Percentiles rank a stretch among this genome's conserved stretches.
Evolutionary conservation across 306 rosid species (phyloP).

Genomic region (Dicorynia guianensis): DNA sequence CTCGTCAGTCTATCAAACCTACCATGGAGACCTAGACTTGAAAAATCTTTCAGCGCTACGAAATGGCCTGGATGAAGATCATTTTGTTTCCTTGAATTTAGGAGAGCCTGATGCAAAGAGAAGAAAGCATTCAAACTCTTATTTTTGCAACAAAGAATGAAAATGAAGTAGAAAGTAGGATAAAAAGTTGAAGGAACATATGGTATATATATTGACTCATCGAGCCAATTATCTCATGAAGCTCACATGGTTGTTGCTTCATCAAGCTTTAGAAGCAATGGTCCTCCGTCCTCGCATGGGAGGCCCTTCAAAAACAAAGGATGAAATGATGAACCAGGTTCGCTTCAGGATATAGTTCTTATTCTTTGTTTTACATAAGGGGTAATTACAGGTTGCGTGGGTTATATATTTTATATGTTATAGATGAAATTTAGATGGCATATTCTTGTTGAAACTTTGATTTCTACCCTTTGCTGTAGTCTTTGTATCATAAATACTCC

Average conservation of each 20-base stretch:
- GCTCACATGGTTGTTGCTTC: constrained; percentile 38
- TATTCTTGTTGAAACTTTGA: constrained; percentile 40
- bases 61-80: constrained; percentile 71
- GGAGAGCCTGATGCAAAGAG: constrained; percentile 86
- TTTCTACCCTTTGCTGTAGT: constrained; percentile 50
- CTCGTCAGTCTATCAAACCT: constrained; percentile 60
- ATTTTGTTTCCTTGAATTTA: constrained; percentile 71
- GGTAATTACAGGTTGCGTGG: constrained; percentile 60
- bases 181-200: constrained; percentile 42
- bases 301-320: constrained; percentile 39
- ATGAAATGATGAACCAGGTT: constrained; percentile 43
- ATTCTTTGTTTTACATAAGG: constrained; percentile 54
- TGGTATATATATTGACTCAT: constrained; percentile 42
- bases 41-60: constrained; percentile 61
- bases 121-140: constrained; percentile 61
- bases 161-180: constrained; percentile 49
- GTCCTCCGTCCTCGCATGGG: constrained; percentile 40
- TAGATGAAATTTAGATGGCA: constrained; percentile 55
- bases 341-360: constrained; percentile 47
- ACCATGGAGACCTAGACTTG: constrained; percentile 51
- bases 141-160: constrained; percentile 51
- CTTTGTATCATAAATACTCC: constrained; percentile 64
- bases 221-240: constrained; percentile 41
- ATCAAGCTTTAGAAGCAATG: constrained; percentile 35
- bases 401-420: constrained; percentile 54